Conservation (phyloP, 1,139 yeast species). For the Geotrichum carabidarum region DNA sequence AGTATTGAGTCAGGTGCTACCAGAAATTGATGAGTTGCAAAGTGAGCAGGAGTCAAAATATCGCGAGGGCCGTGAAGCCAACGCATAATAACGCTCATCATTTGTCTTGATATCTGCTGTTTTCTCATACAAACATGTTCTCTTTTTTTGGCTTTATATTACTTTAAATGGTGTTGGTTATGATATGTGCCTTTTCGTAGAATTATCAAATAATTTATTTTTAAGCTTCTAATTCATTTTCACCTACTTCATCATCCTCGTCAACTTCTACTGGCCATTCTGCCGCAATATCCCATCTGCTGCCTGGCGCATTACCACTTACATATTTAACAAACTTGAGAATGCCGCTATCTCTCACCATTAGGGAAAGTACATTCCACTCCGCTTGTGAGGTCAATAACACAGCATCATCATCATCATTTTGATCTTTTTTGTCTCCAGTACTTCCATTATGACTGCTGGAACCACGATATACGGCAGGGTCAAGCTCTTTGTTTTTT, state of each 20-base stretch:
- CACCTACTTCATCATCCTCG: slow-evolving; percentile 38
- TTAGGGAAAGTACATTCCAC: slow-evolving; percentile 75
- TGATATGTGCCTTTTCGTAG: not conserved
- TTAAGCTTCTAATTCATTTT: slow-evolving; percentile 11
- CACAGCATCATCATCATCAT: slow-evolving; percentile 79
- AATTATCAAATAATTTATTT: too few species aligned
- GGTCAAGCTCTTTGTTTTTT: slow-evolving; percentile 42
- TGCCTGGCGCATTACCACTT: slow-evolving; percentile 80
- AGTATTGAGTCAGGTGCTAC: slow-evolving; percentile 59
- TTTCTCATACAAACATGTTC: not conserved
- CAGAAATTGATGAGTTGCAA: slow-evolving; percentile 58
- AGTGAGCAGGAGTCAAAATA: slow-evolving; percentile 47
- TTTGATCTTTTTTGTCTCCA: slow-evolving; percentile 5
- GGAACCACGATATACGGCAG: slow-evolving; percentile 43
- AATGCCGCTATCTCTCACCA: slow-evolving; percentile 77
- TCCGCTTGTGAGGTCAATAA: slow-evolving; percentile 73
- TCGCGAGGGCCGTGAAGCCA: slow-evolving; percentile 35
- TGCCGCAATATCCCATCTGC: slow-evolving; percentile 84
- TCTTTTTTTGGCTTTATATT: not conserved
- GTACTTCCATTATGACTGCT: slow-evolving; percentile 17
- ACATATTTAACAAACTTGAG: slow-evolving; percentile 89
- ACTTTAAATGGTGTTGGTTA: not conserved
- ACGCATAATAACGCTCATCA: slow-evolving; percentile 12
- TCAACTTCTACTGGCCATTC: slow-evolving; percentile 66
- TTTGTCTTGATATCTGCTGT: not conserved